Base-by-base conservation (phyloP, 768 basidiomycete species). In the Kwoniella dendrophila region DNA sequence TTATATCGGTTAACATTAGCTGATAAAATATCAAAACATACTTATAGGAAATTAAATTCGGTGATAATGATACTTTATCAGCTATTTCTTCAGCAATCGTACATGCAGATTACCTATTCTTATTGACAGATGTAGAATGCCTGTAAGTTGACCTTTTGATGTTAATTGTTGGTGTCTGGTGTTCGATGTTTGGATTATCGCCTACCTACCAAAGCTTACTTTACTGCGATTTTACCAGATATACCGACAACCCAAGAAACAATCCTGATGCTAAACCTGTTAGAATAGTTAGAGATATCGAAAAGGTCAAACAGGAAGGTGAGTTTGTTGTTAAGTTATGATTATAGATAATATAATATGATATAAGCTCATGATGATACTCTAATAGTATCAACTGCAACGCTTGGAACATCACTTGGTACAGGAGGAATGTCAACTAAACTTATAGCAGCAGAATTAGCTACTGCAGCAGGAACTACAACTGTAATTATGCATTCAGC, bases 351-450 rank as follows among this genome's bases (percentile, higher is more conserved):
- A 30, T 14, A 41, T 27, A 11, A 10, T 27, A 27, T 29, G 41
- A 7, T 18, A 26, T 14, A 22, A 24, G 56, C 56, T 57, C 44
- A 57, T 40, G 32, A 7, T 18, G 3, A 2, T 24, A 36, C 3
- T 5, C 29, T 26, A 6, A 26, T 71, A 95, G 96, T 99, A 7
- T 94, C 90, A 78, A 96, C 92, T 0, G 86, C 86, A 2, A 96
- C 96, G 0, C 83, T 95, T 0, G 96, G 96, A 0, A 94, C 92
- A 0, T 90, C 85, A 67, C 84, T 99, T 11, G 96, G 96, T 0
- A 98, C 96, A 1, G 96, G 96, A 0, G 96, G 96, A 3, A 98
- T 98, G 96, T 93, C 96, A 79, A 99, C 96, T 2, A 99, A 98
- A 75, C 85, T 98, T 69, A 96, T 98, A 67, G 96, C 96, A 0